These are phyloP conservation scores for Colletotrichum sp. DNA, from an alignment of 2,329 filamentous ascomycete species.

Conservation along the genomic window DNA sequence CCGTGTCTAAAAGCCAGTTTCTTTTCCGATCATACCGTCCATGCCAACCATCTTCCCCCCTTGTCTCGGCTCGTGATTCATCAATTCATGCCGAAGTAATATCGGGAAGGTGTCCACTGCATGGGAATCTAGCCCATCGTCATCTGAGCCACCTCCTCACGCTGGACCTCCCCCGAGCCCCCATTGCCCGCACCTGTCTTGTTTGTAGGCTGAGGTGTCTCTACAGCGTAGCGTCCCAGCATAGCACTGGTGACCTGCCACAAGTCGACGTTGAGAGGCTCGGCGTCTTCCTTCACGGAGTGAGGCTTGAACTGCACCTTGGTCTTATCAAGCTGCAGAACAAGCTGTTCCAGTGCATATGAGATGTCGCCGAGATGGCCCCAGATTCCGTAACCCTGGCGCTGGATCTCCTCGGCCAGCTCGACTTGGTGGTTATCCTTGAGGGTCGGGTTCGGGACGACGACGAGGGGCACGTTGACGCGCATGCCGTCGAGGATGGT, in stretches of 20 bases:
- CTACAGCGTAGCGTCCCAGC: conserved; percentile 6
- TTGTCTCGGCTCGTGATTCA: neutral
- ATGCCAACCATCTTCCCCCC: neutral
- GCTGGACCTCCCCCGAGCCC: conserved; percentile 28
- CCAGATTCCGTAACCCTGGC: conserved; percentile 75
- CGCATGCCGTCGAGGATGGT: conserved; percentile 85
- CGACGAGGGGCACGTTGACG: conserved; percentile 77
- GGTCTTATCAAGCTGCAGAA: conserved; percentile 14
- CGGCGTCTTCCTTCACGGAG: neutral
- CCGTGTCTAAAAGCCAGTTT: neutral
- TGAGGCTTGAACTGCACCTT: conserved; percentile 14
- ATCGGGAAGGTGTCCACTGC: neutral
- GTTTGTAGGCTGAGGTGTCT: neutral
- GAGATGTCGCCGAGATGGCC: conserved; percentile 19
- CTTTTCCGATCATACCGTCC: neutral
- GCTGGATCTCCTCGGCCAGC: conserved; percentile 77
- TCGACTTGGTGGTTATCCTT: conserved; percentile 92
- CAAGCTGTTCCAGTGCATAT: conserved; percentile 20
- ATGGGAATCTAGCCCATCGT: conserved; percentile 38
- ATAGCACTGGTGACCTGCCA: conserved; percentile 20
- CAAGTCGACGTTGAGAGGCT: neutral
- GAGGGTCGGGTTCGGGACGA: conserved; percentile 83
- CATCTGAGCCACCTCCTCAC: conserved; percentile 43
- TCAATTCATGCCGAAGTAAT: neutral
- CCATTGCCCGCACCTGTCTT: neutral